Conservation (phyloP, 2,329 filamentous ascomycete genomes). For the Aureobasidium sp. region DNA sequence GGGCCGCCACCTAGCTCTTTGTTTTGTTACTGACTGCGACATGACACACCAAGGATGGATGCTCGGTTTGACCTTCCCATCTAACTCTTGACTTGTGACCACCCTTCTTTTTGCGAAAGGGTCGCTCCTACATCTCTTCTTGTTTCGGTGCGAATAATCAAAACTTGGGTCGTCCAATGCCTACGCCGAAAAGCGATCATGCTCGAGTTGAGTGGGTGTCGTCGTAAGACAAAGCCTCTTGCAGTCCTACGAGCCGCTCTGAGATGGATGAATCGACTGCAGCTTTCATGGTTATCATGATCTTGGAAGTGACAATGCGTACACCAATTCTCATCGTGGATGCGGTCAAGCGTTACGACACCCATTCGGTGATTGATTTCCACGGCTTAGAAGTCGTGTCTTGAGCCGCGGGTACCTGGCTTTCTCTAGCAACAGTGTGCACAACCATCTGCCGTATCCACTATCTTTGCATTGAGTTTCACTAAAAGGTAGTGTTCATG, state of each 20-base stretch:
- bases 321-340: neutral
- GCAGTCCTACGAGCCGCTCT: neutral
- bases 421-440: neutral
- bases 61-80: neutral
- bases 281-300: neutral
- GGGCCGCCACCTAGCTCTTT: neutral
- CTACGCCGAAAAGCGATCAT: neutral
- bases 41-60: neutral
- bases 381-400: neutral
- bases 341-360: neutral
- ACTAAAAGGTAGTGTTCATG: neutral
- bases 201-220: constrained; percentile 5
- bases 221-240: neutral
- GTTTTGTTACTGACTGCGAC: neutral
- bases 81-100: neutral
- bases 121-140: neutral
- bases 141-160: neutral
- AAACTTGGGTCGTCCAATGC: neutral
- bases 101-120: neutral
- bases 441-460: neutral
- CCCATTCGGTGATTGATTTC: neutral
- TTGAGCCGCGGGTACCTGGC: neutral
- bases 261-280: too few relatives aligned
- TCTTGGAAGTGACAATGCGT: neutral
- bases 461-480: neutral